Evolutionary conservation across 345 rosid species (phyloP), one percentile per base, ranked within the genome.

Genomic region (Limnanthes douglasii): DNA sequence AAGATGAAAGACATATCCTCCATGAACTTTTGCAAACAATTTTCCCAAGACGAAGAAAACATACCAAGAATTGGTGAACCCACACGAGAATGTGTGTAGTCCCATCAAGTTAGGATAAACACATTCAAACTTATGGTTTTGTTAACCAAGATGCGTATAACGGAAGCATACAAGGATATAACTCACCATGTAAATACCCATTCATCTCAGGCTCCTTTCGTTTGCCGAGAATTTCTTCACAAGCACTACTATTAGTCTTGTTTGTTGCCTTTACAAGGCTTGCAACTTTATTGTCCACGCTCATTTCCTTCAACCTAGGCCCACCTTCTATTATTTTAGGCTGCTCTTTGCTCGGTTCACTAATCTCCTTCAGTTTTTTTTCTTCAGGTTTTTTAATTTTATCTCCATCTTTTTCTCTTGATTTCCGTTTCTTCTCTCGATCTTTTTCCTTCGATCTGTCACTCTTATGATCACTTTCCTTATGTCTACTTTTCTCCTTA

Each of bases 171-270:
- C 29, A 25, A 39, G 8, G 25, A 29, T n/a, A 44, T 21, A 41
- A 65, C 90, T 69, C 66, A 82, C 94, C 90, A 62, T 52, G 63
- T 36, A 61, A 30, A 36, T 69, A 56, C 33, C 90, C 90, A 50
- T 82, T 78, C 30, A 64, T 51, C 41, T 67, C 77, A 9, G 21
- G 37, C 26, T 60, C 73, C 66, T 72, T 78, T 23, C 94, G 57
- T 44, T 78, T 78, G 69, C 60, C 62, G 42, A 37, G 54, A 47
- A 51, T 59, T 45, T 39, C 70, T 50, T 62, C 58, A 15, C 32
- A 4, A 0, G 39, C 28, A 21, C 22, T 23, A 51, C 35, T 45
- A 30, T 45, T 57, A n/a, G n/a, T n/a, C n/a, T n/a, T n/a, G 48
- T 31, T 11, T n/a, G 39, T 47, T 6, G 34, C 16, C 23, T 8